These are phyloP conservation scores for Aspergillus ustus DNA, from an alignment of 2,329 filamentous ascomycete genomes.

Conservation along the genomic window DNA sequence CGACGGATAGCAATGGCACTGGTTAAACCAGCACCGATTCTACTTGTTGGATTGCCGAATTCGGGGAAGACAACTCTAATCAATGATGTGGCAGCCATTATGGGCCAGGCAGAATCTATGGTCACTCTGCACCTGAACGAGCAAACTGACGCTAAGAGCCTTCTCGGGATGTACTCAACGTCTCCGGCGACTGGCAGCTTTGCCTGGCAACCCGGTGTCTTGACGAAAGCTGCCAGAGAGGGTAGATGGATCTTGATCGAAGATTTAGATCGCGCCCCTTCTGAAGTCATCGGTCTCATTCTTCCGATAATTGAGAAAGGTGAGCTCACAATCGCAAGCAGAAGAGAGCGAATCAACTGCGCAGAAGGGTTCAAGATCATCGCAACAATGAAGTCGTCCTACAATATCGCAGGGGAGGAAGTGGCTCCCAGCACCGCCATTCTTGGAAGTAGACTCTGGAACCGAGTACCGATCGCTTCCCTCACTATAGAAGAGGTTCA, in stretches of 20 bases:
- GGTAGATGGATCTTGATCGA: constrained; percentile 97
- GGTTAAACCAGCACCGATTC: constrained; percentile 69
- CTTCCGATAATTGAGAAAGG: constrained; percentile 89
- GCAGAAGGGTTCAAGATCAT: constrained; percentile 86
- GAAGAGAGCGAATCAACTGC: constrained; percentile 83
- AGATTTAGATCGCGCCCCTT: constrained; percentile 91
- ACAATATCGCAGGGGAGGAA: constrained; percentile 70
- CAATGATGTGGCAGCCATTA: constrained; percentile 77
- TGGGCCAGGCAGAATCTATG: constrained; percentile 80
- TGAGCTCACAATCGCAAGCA: constrained; percentile 87
- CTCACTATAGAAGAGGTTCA: constrained; percentile 72
- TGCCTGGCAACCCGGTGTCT: constrained; percentile 85
- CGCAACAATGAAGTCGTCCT: constrained; percentile 79
- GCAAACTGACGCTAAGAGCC: constrained; percentile 95
- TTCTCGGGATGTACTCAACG: constrained; percentile 92
- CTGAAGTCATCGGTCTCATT: constrained; percentile 90
- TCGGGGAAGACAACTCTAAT: constrained; percentile 89
- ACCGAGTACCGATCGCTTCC: constrained; percentile 69
- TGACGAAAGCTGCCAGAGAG: constrained; percentile 92
- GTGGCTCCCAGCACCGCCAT: constrained; percentile 70
- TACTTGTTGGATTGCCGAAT: constrained; percentile 82
- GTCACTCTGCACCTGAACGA: constrained; percentile 96
- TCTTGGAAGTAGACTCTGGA: constrained; percentile 87
- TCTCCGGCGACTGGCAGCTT: constrained; percentile 88
- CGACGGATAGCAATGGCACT: constrained; percentile 70